Evolutionary conservation across 257 asterid species (phyloP).

Genomic region (Nicotiana sylvestris): DNA sequence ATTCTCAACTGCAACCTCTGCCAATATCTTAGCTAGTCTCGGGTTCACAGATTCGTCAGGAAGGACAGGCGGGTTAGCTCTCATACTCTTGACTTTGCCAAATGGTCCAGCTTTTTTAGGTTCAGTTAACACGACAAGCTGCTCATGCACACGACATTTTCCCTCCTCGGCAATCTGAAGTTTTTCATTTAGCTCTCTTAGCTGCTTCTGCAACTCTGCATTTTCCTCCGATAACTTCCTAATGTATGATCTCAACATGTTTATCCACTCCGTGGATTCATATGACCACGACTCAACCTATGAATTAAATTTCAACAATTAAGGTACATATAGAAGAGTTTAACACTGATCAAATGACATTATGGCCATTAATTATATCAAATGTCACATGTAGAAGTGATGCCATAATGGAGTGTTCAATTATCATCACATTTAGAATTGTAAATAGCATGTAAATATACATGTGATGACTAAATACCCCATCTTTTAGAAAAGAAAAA

Average conservation of each 20-base stretch:
- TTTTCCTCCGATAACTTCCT: constrained; percentile 17
- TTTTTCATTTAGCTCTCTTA: constrained; percentile 14
- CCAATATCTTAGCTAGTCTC: constrained; percentile 22
- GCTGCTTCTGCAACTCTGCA: constrained; percentile 19
- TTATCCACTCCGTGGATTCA: constrained; percentile 17
- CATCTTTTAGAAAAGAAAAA: neutral
- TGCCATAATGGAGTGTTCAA: neutral
- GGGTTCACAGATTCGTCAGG: constrained; percentile 26
- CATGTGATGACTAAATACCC: neutral
- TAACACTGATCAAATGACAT: neutral
- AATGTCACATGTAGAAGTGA: neutral
- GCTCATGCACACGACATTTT: constrained; percentile 9
- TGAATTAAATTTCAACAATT: neutral
- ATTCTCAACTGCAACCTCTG: constrained; percentile 20
- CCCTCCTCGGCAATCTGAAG: constrained; percentile 15
- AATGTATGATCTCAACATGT: constrained; percentile 7
- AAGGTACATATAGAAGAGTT: neutral
- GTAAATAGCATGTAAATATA: neutral
- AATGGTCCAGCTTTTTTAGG: constrained; percentile 21
- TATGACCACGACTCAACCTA: constrained; percentile 10
- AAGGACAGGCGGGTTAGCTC: constrained; percentile 11
- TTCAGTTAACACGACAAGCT: neutral
- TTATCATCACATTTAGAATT: neutral
- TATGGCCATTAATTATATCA: neutral
- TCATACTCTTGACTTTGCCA: constrained; percentile 19